Evolutionary conservation across 768 basidiomycete genomes (phyloP).

Genomic region (Mycena rosella): DNA sequence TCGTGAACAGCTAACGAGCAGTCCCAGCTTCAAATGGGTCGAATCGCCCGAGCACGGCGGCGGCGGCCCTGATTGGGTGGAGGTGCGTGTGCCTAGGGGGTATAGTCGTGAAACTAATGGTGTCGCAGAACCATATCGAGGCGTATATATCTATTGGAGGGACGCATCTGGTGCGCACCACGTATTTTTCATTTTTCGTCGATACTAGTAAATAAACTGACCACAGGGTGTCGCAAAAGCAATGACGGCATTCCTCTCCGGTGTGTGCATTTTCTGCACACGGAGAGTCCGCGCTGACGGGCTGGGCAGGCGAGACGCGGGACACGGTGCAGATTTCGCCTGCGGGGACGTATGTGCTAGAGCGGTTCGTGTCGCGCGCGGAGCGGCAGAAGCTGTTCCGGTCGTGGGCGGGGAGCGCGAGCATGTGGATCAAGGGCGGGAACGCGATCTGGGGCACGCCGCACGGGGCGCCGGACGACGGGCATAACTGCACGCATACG

Average conservation of each 20-base stretch:
- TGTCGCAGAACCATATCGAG: constrained; percentile 81
- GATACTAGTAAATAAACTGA: constrained; percentile 1
- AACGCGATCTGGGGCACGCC: constrained; percentile 86
- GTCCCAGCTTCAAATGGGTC: constrained; percentile 91
- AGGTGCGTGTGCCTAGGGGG: constrained; percentile 61
- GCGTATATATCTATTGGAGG: constrained; percentile 88
- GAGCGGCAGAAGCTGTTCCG: constrained; percentile 93
- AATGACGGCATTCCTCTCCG: constrained; percentile 94
- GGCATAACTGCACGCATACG: constrained; percentile 61
- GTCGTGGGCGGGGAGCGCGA: constrained; percentile 95
- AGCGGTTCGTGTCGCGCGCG: constrained; percentile 90
- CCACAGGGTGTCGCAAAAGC: constrained; percentile 89
- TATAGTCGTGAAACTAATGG: constrained; percentile 13
- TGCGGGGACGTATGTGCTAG: constrained; percentile 84
- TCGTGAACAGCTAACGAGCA: constrained; percentile 20
- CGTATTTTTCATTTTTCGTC: not conserved
- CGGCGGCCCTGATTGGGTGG: constrained; percentile 92
- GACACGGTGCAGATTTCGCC: constrained; percentile 91
- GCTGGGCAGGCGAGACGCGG: constrained; percentile 74
- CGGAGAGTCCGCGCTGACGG: not conserved
- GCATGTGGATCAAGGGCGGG: constrained; percentile 96
- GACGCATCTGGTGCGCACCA: constrained; percentile 76
- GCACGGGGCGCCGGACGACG: constrained; percentile 86
- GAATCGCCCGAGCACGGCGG: constrained; percentile 86
- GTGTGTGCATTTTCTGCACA: constrained; percentile 43